Base-by-base conservation (phyloP, 2,329 filamentous ascomycete genomes). In the Didymella lethalis region DNA sequence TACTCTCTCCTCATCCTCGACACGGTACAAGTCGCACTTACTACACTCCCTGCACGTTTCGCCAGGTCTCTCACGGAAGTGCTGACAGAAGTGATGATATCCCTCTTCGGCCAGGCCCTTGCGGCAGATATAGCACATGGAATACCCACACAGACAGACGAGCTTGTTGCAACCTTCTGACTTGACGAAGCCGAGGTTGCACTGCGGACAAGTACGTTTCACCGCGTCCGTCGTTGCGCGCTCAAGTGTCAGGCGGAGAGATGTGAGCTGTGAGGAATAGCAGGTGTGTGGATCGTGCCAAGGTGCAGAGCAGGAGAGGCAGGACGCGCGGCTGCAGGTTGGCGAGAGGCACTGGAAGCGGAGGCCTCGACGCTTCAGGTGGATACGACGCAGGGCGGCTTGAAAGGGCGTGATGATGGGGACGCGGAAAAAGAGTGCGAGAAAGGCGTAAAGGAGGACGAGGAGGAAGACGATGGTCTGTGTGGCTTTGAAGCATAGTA, bases 111-210 rank as follows among this genome's bases (percentile, higher is more conserved):
- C 81, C 18, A 84, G 78, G n/a, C 80, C 78, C 41, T 78, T 73
- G 40, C 95, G 91, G 77, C 95, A 99, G 46, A 98, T 87, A 73
- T 99, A 99, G 76, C 95, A 99, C 94, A 98, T 98, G 68, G 91
- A 90, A 79, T 98, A 98, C 8, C 95, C 95, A 78, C 95, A 99
- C 16, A 93, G 88, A 74, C 95, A 98, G 6, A 92, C 94, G 40
- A 99, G 84, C 80, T 98, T 98, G 82, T 99, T 99, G 84, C 95
- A 99, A 70, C 95, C 95, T 26, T 89, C 88, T 7, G 88, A 90
- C 77, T 98, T 98, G 78, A 99, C 91, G 75, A 98, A 98, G 16
- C 89, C 91, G 10, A 93, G 91, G 67, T 91, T 90, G 81, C 95
- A 99, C 47, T 90, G 87, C 8, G 95, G 95, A 75, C 95, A 99